These are phyloP conservation scores for Lithohypha guttulata DNA, from an alignment of 2,329 filamentous ascomycete species.

Conservation along the genomic window DNA sequence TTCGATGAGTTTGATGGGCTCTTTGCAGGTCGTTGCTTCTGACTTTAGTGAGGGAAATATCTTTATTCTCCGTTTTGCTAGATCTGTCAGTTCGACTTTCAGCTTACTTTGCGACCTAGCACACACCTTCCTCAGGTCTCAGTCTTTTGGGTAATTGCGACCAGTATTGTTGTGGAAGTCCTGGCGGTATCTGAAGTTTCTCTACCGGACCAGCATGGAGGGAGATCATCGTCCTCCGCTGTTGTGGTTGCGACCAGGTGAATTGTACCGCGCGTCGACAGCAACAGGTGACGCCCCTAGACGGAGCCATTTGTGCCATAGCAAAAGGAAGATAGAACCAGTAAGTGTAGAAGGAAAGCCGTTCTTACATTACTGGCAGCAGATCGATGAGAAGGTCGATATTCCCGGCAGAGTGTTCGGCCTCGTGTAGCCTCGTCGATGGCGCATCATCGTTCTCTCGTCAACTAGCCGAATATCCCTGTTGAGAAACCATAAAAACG, in stretches of 20 bases:
- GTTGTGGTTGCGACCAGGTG: conserved; percentile 40
- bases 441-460: no score
- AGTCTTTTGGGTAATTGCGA: conserved; percentile 33
- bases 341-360: background rate
- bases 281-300: conserved; percentile 57
- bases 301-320: conserved; percentile 51
- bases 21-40: conserved; percentile 31
- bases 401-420: no score
- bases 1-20: conserved; percentile 60
- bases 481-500: no score
- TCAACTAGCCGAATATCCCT: no score
- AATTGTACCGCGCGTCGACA: conserved; percentile 56
- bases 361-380: background rate
- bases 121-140: conserved; percentile 30
- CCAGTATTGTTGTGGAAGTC: conserved; percentile 32
- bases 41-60: conserved; percentile 40
- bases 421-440: no score
- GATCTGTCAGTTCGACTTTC: conserved; percentile 7
- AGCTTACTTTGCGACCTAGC: background rate
- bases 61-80: conserved; percentile 41
- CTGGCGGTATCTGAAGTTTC: conserved; percentile 30
- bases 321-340: background rate
- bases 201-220: conserved; percentile 35
- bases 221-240: conserved; percentile 41
- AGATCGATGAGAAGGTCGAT: no score